Evolutionary conservation across 2,329 filamentous ascomycete genomes (phyloP).

Genomic region (Colletotrichum filicis): DNA sequence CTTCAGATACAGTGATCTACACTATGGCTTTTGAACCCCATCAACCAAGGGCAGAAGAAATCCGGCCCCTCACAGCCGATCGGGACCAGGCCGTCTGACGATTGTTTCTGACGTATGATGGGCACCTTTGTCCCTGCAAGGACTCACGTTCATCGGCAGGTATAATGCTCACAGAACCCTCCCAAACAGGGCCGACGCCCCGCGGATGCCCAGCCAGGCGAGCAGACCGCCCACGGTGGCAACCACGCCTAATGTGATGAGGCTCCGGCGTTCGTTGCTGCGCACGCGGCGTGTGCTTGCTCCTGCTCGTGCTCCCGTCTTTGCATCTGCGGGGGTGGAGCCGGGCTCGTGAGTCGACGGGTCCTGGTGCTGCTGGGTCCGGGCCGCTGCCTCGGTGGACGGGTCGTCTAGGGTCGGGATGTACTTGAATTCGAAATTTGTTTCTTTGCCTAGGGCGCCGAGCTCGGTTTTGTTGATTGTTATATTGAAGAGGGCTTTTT

Average conservation of each 20-base stretch:
- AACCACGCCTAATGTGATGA: conserved; percentile 56
- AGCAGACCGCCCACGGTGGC: conserved; percentile 41
- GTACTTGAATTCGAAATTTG: conserved; percentile 78
- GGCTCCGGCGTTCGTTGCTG: conserved; percentile 47
- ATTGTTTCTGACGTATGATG: not conserved
- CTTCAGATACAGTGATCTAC: conserved; percentile 17
- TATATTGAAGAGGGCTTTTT: conserved; percentile 58
- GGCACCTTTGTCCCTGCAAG: not conserved
- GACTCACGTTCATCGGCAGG: not conserved
- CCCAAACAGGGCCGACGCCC: conserved; percentile 23
- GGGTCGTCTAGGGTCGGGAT: conserved; percentile 59
- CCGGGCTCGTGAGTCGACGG: conserved; percentile 37
- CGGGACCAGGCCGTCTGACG: not conserved
- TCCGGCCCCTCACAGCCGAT: conserved; percentile 4
- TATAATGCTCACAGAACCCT: not conserved
- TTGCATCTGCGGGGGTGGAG: not conserved
- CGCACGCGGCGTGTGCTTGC: conserved; percentile 42
- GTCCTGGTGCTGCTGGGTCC: not conserved
- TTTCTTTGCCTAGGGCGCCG: conserved; percentile 71
- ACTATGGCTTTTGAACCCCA: not conserved
- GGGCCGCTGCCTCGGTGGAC: conserved; percentile 43
- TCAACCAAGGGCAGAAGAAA: not conserved
- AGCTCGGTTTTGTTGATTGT: conserved; percentile 69
- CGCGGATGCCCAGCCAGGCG: conserved; percentile 40
- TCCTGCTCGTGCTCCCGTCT: conserved; percentile 35